These are phyloP conservation scores for Monosporascus sp. DNA, from an alignment of 2,329 filamentous ascomycete genomes.

Conservation along the genomic window DNA sequence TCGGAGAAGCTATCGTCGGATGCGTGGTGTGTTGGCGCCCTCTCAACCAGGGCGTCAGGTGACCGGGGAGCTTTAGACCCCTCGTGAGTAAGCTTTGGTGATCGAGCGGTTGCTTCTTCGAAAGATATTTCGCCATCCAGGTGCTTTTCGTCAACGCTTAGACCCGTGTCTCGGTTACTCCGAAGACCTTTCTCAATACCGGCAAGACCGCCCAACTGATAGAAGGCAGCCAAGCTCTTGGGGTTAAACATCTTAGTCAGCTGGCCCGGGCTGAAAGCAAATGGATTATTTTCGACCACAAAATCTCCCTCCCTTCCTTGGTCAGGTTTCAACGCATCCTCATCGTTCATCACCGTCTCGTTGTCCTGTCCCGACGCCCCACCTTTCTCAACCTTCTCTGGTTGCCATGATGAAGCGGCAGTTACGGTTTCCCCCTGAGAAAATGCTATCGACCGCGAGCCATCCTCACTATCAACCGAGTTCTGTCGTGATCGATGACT, in stretches of 20 bases:
- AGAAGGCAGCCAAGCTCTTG: constrained; percentile 79
- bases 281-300: constrained; percentile 70
- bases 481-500: constrained; percentile 58
- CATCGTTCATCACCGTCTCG: constrained; percentile 56
- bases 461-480: constrained; percentile 64
- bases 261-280: constrained; percentile 79
- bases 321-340: constrained; percentile 69
- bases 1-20: constrained; percentile 47
- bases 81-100: constrained; percentile 30
- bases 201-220: constrained; percentile 68
- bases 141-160: constrained; percentile 69
- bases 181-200: constrained; percentile 77
- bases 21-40: constrained; percentile 7
- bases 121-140: constrained; percentile 66
- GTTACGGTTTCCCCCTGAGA: constrained; percentile 61
- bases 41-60: constrained; percentile 13
- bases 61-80: constrained; percentile 19
- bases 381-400: constrained; percentile 32
- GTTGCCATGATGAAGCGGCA: constrained; percentile 38
- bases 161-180: constrained; percentile 64
- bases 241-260: constrained; percentile 85
- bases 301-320: constrained; percentile 73
- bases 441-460: constrained; percentile 49
- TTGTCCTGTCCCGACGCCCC: constrained; percentile 34
- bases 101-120: constrained; percentile 55